Conservation (phyloP, 2,329 filamentous ascomycete species). For the Bimuria novae-zelandiae region DNA sequence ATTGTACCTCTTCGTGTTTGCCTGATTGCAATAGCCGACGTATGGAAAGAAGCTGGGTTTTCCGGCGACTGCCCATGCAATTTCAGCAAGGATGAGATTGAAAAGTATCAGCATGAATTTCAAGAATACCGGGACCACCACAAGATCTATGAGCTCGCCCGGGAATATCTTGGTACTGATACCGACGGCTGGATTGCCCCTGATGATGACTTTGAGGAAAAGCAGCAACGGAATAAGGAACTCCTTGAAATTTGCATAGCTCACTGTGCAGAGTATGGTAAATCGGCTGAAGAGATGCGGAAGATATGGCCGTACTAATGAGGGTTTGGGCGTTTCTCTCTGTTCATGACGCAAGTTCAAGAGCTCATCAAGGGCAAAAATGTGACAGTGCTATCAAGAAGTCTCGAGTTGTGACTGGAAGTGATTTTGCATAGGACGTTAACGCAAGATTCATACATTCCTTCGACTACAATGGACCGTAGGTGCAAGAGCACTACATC, state of each 20-base stretch:
- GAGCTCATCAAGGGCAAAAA: too few relatives aligned
- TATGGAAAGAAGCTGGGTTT: slow-evolving; percentile 34
- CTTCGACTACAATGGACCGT: too few relatives aligned
- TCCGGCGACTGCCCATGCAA: slow-evolving; percentile 23
- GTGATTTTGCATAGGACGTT: too few relatives aligned
- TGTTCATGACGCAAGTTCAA: too few relatives aligned
- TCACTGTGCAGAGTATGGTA: slow-evolving; percentile 19
- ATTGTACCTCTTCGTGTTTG: slow-evolving; percentile 40
- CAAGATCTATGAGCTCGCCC: slow-evolving; percentile 30
- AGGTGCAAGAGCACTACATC: too few relatives aligned
- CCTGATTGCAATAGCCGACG: slow-evolving; percentile 37
- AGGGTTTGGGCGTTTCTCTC: too few relatives aligned
- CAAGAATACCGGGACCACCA: slow-evolving; percentile 36
- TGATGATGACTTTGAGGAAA: slow-evolving; percentile 29
- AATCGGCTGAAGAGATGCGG: slow-evolving; percentile 18
- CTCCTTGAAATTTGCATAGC: slow-evolving; percentile 23
- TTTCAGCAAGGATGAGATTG: slow-evolving; percentile 28
- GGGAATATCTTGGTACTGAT: slow-evolving; percentile 38
- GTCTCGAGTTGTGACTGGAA: too few relatives aligned
- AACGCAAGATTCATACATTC: too few relatives aligned
- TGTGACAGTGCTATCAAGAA: too few relatives aligned
- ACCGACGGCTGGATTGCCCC: slow-evolving; percentile 44
- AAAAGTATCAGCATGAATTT: slow-evolving; percentile 34
- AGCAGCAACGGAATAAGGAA: slow-evolving; percentile 28
- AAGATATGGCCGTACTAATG: slow-evolving; percentile 29